A percentile compares a stretch with the other conserved stretches of the same genome.
phyloP scores from a whole-genome alignment of 139 green algal species.

The Chlorella sp. region DNA sequence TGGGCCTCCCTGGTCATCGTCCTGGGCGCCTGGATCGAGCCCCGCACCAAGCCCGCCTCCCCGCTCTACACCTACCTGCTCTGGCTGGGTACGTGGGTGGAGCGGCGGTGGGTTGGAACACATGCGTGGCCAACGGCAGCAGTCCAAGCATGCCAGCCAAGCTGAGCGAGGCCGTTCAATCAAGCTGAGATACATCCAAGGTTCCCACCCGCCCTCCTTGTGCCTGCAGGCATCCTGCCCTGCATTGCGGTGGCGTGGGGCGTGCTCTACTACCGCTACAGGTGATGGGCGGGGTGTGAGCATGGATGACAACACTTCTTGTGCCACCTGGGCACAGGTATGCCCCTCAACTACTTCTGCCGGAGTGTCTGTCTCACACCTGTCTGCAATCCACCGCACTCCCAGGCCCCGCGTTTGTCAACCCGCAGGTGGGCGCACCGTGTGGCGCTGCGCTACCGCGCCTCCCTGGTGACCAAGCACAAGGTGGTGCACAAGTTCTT shows the following conservation, averaged over 20 bases:
- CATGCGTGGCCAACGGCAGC: no score
- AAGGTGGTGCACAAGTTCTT: constrained; percentile 54
- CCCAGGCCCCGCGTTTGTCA: no score
- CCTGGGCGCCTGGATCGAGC: constrained; percentile 23
- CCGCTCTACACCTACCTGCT: constrained; percentile 11
- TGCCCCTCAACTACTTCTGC: no score
- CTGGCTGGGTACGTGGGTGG: constrained; percentile 15
- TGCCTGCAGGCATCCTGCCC: constrained; percentile 15
- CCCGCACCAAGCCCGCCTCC: background rate
- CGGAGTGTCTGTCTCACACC: no score
- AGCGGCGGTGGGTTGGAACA: background rate
- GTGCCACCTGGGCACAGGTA: no score
- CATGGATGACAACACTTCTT: no score
- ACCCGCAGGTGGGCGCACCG: background rate
- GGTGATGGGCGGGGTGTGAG: no score
- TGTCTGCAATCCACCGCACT: no score
- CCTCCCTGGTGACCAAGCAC: constrained; percentile 14
- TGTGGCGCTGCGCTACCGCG: background rate
- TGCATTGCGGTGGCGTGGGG: background rate
- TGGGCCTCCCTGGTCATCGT: constrained; percentile 40
- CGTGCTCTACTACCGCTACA: constrained; percentile 16
- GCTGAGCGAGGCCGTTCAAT: background rate
- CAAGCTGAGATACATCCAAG: background rate
- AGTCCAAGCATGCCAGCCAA: no score
- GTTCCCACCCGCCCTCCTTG: background rate